A percentile compares a stretch with the other conserved stretches of the same genome.
phyloP scores from a whole-genome alignment of 2,329 filamentous ascomycete genomes.

The Pochonia chlamydosporia region DNA sequence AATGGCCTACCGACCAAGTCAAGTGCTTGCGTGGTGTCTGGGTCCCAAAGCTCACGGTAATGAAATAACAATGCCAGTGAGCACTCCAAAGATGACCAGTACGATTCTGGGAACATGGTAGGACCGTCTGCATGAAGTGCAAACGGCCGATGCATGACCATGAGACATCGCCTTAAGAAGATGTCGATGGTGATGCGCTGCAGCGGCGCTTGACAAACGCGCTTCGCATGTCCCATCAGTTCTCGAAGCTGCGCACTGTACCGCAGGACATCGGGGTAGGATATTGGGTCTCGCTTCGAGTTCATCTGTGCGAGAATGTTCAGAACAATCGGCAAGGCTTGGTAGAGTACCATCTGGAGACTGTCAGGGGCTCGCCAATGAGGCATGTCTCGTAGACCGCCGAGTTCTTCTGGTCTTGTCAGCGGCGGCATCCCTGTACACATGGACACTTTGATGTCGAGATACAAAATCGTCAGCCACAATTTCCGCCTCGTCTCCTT shows the following conservation, averaged over 20 bases:
- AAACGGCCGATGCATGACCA: constrained; percentile 30
- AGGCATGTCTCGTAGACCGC: constrained; percentile 17
- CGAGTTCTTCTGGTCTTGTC: constrained; percentile 25
- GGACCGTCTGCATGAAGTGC: constrained; percentile 27
- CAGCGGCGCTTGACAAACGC: constrained; percentile 21
- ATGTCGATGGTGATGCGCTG: constrained; percentile 29
- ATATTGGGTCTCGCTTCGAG: constrained; percentile 22
- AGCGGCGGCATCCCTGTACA: constrained; percentile 28
- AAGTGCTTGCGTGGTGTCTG: constrained; percentile 18
- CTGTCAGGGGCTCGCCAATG: constrained; percentile 21
- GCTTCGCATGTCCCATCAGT: constrained; percentile 24
- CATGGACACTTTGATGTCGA: constrained; percentile 30
- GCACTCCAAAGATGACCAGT: constrained; percentile 31
- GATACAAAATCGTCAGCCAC: constrained; percentile 30
- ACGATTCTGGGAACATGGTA: constrained; percentile 26
- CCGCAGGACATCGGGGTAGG: constrained; percentile 25
- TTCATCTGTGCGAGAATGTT: constrained; percentile 26
- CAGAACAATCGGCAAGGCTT: constrained; percentile 25
- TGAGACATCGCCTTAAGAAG: constrained; percentile 27
- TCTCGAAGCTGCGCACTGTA: constrained; percentile 27
- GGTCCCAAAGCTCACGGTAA: constrained; percentile 28
- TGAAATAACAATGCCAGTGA: constrained; percentile 28
- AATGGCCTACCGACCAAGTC: constrained; percentile 27
- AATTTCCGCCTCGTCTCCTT: constrained; percentile 22
- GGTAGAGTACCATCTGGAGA: constrained; percentile 26